Evolutionary conservation across 805 yeast species (phyloP), one percentile per base, ranked within the genome.

Genomic region (Candida patagonica): DNA sequence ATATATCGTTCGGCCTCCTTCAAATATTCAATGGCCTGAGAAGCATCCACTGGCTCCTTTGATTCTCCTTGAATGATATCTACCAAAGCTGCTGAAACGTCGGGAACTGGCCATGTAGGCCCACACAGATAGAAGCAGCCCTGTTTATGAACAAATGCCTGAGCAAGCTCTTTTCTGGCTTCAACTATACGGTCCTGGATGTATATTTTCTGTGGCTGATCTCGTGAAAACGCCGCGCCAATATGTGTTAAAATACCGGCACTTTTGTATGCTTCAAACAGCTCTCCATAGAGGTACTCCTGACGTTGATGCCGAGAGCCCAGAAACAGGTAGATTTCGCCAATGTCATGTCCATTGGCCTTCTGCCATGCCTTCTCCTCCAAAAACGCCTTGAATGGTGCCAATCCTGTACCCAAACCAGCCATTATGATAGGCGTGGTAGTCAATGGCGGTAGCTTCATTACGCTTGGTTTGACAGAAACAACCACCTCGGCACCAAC

Each of bases 41-140:
- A 76, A 49, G 80, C 71, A 52, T 88, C 94, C 42, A 83, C 67
- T 52, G 72, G 70, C 48, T 66, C 68, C 38, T 66, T 68, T 20
- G 95, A 94, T 48, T 84, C 95, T 34, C 73, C 71, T 19, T 62
- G 61, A 38, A 87, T 71, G 51, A 89, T 81, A 48, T 85, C 95
- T 55, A 81, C 81, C 51, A 89, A 68, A 53, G 95, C 94, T 32
- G 80, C 81, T 39, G 95, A 83, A 53, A 89, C 83, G 60, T 88
- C 96, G 8, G 97, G 96, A 56, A 89, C 96, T 25, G 97, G 97
- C 97, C 97, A 89, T 2, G 96, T 89, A 31, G 97, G 97, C 47
- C 97, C 97, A 76, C 97, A 89, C 59, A 89, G 71, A 67, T 89
- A 89, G 74, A 89, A 89, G 20, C 87, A 79, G 42, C 97, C 97